These are phyloP conservation scores for Calonectria naviculata DNA, from an alignment of 2,329 filamentous ascomycete genomes.

Conservation along the genomic window DNA sequence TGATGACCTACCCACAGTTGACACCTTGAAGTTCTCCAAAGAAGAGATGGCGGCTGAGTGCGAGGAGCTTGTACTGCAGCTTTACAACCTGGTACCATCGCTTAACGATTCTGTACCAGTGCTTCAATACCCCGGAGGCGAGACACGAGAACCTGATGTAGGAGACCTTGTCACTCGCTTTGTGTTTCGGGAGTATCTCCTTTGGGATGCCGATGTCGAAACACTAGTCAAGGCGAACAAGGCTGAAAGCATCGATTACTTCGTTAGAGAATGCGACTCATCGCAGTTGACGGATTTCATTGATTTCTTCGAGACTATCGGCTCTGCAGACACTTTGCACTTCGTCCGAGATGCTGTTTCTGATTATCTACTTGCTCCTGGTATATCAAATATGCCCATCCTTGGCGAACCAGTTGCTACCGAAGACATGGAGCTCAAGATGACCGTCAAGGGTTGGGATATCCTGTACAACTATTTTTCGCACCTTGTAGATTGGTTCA, in stretches of 20 bases:
- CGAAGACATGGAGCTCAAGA: neutral
- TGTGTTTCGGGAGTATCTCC: neutral
- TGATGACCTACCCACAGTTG: neutral
- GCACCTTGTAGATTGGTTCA: neutral
- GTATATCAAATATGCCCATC: neutral
- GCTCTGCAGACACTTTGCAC: neutral
- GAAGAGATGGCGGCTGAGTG: neutral
- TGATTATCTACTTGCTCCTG: neutral
- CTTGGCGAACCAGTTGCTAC: neutral
- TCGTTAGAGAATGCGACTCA: neutral
- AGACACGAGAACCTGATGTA: neutral
- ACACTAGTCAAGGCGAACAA: neutral
- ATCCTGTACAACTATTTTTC: neutral
- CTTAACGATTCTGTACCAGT: neutral
- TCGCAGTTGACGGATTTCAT: neutral
- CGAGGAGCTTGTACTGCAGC: neutral
- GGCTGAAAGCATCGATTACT: neutral
- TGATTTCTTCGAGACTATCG: neutral
- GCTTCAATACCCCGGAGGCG: neutral
- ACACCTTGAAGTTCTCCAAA: neutral
- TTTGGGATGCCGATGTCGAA: neutral
- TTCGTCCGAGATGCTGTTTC: neutral
- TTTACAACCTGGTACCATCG: neutral
- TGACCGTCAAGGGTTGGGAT: neutral
- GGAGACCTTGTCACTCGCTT: neutral